Evolutionary conservation across 2,329 filamentous ascomycete genomes (phyloP).

Genomic region (Monilinia aucupariae): DNA sequence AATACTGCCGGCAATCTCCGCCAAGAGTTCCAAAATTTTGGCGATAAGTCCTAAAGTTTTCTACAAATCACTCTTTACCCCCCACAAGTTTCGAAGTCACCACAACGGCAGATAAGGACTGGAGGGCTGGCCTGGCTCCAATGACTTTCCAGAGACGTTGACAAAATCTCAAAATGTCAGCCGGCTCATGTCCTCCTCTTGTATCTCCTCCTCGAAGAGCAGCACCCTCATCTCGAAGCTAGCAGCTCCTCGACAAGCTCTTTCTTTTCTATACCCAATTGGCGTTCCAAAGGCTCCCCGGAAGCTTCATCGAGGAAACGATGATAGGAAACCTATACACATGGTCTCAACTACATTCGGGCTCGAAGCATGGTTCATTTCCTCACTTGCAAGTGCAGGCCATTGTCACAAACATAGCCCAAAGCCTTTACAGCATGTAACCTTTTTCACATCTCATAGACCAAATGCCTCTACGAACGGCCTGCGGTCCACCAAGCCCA

Average conservation of each 20-base stretch:
- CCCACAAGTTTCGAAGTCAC: conserved; percentile 12
- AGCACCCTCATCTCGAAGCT: conserved; percentile 44
- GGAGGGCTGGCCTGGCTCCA: conserved; percentile 18
- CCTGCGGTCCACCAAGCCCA: conserved; percentile 9
- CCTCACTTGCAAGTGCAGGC: conserved; percentile 31
- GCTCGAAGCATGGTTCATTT: conserved; percentile 36
- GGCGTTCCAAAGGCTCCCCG: conserved; percentile 18
- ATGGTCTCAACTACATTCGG: conserved; percentile 20
- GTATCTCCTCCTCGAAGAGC: conserved; percentile 45
- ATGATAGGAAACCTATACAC: conserved; percentile 3
- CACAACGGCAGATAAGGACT: conserved; percentile 10
- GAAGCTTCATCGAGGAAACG: conserved; percentile 4
- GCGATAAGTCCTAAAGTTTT: conserved; percentile 12
- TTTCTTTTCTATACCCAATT: conserved; percentile 33
- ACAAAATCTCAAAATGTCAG: conserved; percentile 49
- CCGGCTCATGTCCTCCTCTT: conserved; percentile 59
- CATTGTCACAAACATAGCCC: conserved; percentile 30
- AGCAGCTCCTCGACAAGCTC: conserved; percentile 36
- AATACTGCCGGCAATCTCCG: conserved; percentile 12
- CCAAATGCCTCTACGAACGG: conserved; percentile 17
- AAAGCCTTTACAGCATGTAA: conserved; percentile 16
- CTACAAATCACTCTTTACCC: conserved; percentile 13
- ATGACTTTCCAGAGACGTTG: conserved; percentile 27
- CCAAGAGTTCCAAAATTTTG: conserved; percentile 11
- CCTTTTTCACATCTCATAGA: conserved; percentile 25